phyloP scores from a whole-genome alignment of 495 filamentous ascomycete genomes.

The Cercophora newfieldiana region DNA sequence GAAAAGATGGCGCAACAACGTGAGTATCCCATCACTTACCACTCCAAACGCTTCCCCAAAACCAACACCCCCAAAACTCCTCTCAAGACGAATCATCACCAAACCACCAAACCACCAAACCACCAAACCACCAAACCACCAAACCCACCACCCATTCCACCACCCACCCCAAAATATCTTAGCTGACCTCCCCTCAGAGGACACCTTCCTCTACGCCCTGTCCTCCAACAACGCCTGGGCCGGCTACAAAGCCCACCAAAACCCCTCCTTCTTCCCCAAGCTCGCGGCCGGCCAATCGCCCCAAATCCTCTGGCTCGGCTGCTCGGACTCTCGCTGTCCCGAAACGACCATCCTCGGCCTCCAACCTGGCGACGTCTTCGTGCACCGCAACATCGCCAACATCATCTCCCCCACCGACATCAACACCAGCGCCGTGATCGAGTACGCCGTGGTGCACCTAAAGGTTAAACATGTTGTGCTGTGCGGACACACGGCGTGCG shows the following conservation, averaged over 20 bases:
- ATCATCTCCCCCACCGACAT: conserved; percentile 76
- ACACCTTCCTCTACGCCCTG: conserved; percentile 56
- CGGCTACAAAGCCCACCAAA: conserved; percentile 59
- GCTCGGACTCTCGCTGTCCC: conserved; percentile 84
- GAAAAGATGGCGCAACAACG: conserved; percentile 3
- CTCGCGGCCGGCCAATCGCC: conserved; percentile 70
- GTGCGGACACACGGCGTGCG: conserved; percentile 81
- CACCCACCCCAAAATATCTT: too few species aligned
- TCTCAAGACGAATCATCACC: background rate
- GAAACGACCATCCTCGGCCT: conserved; percentile 82
- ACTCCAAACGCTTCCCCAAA: too few species aligned
- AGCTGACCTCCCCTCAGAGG: conserved; percentile 30
- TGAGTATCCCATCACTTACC: background rate
- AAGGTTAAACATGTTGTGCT: conserved; percentile 82
- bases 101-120: background rate
- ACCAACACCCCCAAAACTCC: background rate
- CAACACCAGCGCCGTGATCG: conserved; percentile 74
- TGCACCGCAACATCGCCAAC: conserved; percentile 95
- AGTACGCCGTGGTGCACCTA: conserved; percentile 74
- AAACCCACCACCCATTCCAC: background rate
- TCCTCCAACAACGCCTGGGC: conserved; percentile 73
- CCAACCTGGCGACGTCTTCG: conserved; percentile 86
- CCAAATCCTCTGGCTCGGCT: conserved; percentile 87
- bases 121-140: background rate
- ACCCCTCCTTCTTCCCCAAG: conserved; percentile 72